Evolutionary conservation across 1,139 yeast genomes (phyloP), one percentile per base, ranked within the genome.

Genomic region (Geotrichum histeridarum): DNA sequence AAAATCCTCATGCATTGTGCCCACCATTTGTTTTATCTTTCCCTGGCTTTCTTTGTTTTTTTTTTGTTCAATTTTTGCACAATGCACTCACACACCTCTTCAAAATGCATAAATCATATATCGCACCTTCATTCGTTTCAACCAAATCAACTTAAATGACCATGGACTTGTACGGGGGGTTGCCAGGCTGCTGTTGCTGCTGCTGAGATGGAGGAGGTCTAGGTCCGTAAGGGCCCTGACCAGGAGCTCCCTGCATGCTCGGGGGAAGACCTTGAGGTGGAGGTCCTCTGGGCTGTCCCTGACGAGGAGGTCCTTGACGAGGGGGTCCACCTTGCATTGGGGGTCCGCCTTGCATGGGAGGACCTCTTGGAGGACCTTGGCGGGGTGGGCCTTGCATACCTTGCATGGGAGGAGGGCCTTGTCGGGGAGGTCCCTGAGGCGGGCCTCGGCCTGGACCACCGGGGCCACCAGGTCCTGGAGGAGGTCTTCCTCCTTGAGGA

Each of bases 221-320:
- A 22, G 27, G 27, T 3, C 27, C 27, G 27, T 22, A 22, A 3
- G 27, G 27, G 91, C 93, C 15, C 98, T 99, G 60, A 93, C 95
- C 66, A 93, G 80, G 73, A 98, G 86, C 78, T 93, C 97, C 39
- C n/a, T 37, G 39, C n/a, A 63, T 84, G 96, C 27, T 5, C 27
- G 67, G 86, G 93, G 61, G 91, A 78, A 15, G 96, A 95, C 54
- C 84, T 84, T 39, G 83, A 79, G 70, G 89, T 95, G 61, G 80
- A 76, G 68, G 93, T 93, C 99, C 99, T 96, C 97, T 97, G 93
- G 64, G 89, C 95, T 58, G 97, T 96, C 80, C 93, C 93, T 78
- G 86, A 87, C 74, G 83, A 86, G 72, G 91, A 89, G 73, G 93
- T 86, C 56, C 97, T 96, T 63, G 65, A 84, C 86, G 68, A 88